Conservation (phyloP, 768 basidiomycete species). For the Phlegmacium glaucopus region DNA sequence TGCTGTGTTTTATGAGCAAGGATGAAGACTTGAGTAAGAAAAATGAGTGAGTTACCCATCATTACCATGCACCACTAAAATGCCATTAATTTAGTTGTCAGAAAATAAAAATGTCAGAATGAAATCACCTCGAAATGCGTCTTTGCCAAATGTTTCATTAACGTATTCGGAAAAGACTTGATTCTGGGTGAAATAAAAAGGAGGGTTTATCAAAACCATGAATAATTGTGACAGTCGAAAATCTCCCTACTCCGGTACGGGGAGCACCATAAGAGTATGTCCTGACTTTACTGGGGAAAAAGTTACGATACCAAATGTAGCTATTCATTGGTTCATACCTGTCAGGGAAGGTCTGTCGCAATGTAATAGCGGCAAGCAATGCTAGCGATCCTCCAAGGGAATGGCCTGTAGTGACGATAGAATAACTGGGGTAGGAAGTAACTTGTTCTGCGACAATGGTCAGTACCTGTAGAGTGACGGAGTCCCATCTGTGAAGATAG, state of each 20-base stretch:
- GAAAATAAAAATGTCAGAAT: neutral
- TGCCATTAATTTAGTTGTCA: neutral
- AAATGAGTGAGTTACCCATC: constrained; percentile 39
- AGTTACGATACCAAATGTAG: neutral
- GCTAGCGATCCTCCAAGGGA: constrained; percentile 54
- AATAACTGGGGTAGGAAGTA: constrained; percentile 30
- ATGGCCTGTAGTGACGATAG: constrained; percentile 47
- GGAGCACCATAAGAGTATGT: constrained; percentile 53
- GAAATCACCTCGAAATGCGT: constrained; percentile 40
- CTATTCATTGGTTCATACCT: constrained; percentile 17
- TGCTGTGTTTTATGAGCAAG: constrained; percentile 18
- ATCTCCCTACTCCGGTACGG: constrained; percentile 38
- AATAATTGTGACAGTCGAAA: neutral
- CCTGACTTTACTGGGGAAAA: constrained; percentile 26
- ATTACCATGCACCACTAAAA: constrained; percentile 46
- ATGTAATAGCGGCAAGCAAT: constrained; percentile 41
- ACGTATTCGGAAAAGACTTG: constrained; percentile 42
- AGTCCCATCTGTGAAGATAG: constrained; percentile 42
- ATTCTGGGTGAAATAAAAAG: constrained; percentile 33
- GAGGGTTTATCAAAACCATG: neutral
- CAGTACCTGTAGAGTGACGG: constrained; percentile 38
- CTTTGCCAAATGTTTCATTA: constrained; percentile 35
- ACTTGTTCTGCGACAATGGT: constrained; percentile 34
- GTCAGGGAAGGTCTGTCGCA: constrained; percentile 39
- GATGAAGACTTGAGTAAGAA: neutral